Base-by-base conservation (phyloP, 2,329 filamentous ascomycete genomes). In the Seiridium cupressi region DNA sequence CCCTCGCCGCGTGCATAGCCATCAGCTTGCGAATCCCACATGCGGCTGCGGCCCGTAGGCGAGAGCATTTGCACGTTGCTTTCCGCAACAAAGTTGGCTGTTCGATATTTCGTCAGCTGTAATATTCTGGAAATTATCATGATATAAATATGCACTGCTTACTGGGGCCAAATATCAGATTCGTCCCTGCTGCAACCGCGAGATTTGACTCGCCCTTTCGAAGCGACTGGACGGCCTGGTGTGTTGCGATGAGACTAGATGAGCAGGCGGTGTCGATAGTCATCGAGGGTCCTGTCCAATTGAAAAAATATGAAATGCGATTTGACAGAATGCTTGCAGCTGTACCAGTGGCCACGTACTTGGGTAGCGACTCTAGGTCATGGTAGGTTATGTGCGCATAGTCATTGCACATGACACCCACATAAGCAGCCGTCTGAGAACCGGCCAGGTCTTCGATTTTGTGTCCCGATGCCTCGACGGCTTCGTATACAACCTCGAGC, bases 401-500 rank as follows among this genome's bases (percentile, higher is more conserved):
- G 58, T 70, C 68, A 2, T 47, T 57, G 10, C 57, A 62, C 61
- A 68, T 72, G 62, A 58, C 61, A 9, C 71, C 70, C 0, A 70
- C 67, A 44, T 70, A 69, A 2, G 61, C 60, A 38, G 38, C 54
- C 5, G 64, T 65, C 26, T 64, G 42, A 35, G 58, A 61, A 3
- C 64, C 62, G 11, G 44, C 36, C 8, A 60, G 56, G 9, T 36
- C 32, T 34, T 57, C 42, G 2, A 65, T 59, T 3, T 54, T 42
- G 10, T 58, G 34, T 1, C 63, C 63, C 10, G 59, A 63, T 4
- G 54, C 13, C 44, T 74, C 72, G 3, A 77, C 60, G 0, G 73
- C 73, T 53, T 81, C 74, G 62, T 79, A 81, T 0, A 76, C 73
- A 1, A 66, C 68, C 62, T 79, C 74, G 6, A 79, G 67, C 3